These are phyloP conservation scores for Podospora anserina DNA, from an alignment of 495 filamentous ascomycete genomes.

Conservation along the genomic window DNA sequence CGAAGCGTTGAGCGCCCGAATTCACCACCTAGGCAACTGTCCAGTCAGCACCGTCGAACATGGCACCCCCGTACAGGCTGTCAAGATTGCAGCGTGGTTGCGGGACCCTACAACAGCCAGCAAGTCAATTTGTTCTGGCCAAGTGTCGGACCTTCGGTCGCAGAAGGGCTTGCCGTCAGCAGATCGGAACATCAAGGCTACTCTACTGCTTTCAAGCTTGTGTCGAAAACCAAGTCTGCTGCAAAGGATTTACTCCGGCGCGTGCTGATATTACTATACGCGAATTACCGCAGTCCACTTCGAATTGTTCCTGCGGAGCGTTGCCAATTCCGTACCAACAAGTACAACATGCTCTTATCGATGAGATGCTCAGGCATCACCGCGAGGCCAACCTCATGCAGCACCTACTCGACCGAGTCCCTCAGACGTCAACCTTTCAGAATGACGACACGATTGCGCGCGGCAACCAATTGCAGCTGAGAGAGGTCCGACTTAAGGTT, in stretches of 20 bases:
- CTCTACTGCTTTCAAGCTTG: not conserved
- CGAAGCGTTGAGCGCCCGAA: not conserved
- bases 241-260: not conserved
- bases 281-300: not conserved
- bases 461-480: too few species aligned
- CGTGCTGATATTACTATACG: not conserved
- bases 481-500: too few species aligned
- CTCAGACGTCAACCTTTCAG: too few species aligned
- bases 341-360: too few species aligned
- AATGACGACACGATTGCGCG: too few species aligned
- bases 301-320: not conserved
- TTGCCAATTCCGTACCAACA: not conserved
- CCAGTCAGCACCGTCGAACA: not conserved
- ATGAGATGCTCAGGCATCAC: too few species aligned
- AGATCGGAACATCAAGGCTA: not conserved
- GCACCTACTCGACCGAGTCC: too few species aligned
- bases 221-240: not conserved
- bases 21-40: not conserved
- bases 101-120: not conserved
- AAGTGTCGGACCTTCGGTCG: too few species aligned
- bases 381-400: too few species aligned
- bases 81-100: too few species aligned
- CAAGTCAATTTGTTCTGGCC: not conserved
- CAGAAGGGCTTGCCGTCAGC: not conserved
- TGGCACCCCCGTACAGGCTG: not conserved